Conservation (phyloP, 257 asterid genomes). For the Plantago major region DNA sequence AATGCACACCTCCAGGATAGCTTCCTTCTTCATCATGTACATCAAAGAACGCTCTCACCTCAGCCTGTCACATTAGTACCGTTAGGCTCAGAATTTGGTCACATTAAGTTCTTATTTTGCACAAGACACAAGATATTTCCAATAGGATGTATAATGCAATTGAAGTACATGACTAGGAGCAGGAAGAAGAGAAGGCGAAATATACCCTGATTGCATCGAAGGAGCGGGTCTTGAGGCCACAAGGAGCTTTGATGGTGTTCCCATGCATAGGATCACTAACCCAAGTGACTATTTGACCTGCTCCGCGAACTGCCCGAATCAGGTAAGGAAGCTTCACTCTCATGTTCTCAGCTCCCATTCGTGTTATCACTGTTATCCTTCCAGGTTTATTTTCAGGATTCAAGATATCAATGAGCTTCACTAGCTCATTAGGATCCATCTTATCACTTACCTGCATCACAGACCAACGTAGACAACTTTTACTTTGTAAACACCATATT, state of each 20-base stretch:
- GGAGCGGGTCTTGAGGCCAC: constrained; percentile 63
- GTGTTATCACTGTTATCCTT: constrained; percentile 53
- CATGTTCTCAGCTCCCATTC: constrained; percentile 74
- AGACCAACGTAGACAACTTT: background rate
- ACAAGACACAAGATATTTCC: background rate
- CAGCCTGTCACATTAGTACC: constrained; percentile 28
- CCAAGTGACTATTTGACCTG: constrained; percentile 70
- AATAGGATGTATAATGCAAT: background rate
- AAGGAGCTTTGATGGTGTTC: constrained; percentile 63
- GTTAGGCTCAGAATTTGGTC: too few species aligned
- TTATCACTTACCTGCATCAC: constrained; percentile 52
- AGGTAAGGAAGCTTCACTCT: constrained; percentile 59
- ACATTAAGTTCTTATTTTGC: too few species aligned
- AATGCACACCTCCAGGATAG: constrained; percentile 63
- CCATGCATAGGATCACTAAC: constrained; percentile 77
- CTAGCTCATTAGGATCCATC: constrained; percentile 56
- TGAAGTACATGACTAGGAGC: background rate
- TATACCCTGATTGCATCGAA: constrained; percentile 54
- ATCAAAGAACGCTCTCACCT: constrained; percentile 62
- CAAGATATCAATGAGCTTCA: constrained; percentile 52
- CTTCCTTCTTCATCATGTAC: constrained; percentile 76
- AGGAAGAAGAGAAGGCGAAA: constrained; percentile 2
- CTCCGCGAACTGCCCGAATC: constrained; percentile 53
- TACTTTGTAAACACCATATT: background rate
- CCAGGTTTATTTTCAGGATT: constrained; percentile 55